These are phyloP conservation scores for Coemansia sp. DNA, from an alignment of 192 early-diverging fungal species.

Conservation along the genomic window DNA sequence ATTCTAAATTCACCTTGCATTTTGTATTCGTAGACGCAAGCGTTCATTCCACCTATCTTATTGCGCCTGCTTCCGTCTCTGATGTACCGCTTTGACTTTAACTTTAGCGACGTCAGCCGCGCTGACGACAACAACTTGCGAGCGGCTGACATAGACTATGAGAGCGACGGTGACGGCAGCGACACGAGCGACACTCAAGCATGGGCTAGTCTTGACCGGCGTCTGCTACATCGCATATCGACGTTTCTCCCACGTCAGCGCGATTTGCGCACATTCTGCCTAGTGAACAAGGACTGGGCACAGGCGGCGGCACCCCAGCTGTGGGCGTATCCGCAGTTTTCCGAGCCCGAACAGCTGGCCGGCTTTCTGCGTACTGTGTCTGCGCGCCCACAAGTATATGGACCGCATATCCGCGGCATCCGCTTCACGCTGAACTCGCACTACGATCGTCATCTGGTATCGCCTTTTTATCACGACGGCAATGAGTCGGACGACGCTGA, in stretches of 20 bases:
- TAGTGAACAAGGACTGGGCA: constrained; percentile 46
- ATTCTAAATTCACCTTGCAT: constrained; percentile 7
- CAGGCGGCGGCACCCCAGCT: constrained; percentile 30
- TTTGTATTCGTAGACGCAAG: not conserved
- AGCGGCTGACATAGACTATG: constrained; percentile 27
- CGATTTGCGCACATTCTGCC: constrained; percentile 39
- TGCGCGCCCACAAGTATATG: constrained; percentile 19
- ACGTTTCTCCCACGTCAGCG: constrained; percentile 34
- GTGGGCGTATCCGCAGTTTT: constrained; percentile 47
- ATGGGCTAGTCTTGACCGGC: constrained; percentile 36
- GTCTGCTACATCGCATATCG: constrained; percentile 40
- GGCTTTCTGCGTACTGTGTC: constrained; percentile 29
- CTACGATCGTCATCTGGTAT: constrained; percentile 38
- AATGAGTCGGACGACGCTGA: constrained; percentile 22
- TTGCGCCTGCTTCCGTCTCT: not conserved
- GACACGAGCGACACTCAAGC: constrained; percentile 12
- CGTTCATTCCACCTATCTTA: not conserved
- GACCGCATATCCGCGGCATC: constrained; percentile 37
- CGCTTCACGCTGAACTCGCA: constrained; percentile 47
- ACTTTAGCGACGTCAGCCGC: constrained; percentile 25
- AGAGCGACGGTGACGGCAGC: constrained; percentile 28
- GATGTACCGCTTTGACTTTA: constrained; percentile 39
- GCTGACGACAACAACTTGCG: constrained; percentile 9
- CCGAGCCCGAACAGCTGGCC: constrained; percentile 40
- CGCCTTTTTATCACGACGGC: constrained; percentile 21